Conservation (phyloP, 2,329 filamentous ascomycete genomes). For the Penicillium psychrosexuale region DNA sequence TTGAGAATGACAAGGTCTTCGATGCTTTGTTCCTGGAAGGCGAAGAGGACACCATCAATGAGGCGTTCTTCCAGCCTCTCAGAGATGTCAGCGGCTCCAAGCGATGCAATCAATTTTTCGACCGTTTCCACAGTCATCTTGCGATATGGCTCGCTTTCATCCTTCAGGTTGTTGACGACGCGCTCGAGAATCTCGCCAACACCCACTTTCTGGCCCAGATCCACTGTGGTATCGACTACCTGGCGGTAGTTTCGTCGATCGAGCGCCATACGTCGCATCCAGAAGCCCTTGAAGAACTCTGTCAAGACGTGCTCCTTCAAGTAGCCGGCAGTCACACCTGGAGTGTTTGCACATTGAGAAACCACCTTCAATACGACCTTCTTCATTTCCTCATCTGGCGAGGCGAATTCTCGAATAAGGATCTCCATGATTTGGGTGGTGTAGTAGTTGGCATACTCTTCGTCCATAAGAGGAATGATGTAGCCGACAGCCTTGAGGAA, state of each 20-base stretch:
- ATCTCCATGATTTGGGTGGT: constrained; percentile 99
- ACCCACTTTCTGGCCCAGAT: constrained; percentile 96
- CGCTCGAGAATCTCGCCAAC: constrained; percentile 91
- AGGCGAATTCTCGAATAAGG: constrained; percentile 88
- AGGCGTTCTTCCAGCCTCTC: constrained; percentile 89
- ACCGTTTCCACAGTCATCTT: constrained; percentile 99
- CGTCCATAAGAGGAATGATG: constrained; percentile 98
- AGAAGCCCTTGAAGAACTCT: constrained; percentile 99
- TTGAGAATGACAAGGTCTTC: constrained; percentile 96
- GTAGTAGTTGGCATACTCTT: constrained; percentile 99
- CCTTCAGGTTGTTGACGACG: constrained; percentile 92
- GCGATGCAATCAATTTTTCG: constrained; percentile 89
- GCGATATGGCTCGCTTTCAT: constrained; percentile 94
- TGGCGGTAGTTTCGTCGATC: constrained; percentile 98
- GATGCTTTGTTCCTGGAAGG: constrained; percentile 97
- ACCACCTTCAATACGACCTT: constrained; percentile 98
- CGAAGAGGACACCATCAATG: constrained; percentile 90
- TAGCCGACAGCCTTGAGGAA: constrained; percentile 97
- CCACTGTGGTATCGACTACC: constrained; percentile 96
- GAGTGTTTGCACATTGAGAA: constrained; percentile 89
- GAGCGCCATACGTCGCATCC: constrained; percentile 93
- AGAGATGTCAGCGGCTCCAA: constrained; percentile 90
- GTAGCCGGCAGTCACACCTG: constrained; percentile 91
- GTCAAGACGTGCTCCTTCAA: constrained; percentile 91
- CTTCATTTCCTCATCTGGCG: constrained; percentile 99